Evolutionary conservation across 2,329 filamentous ascomycete genomes (phyloP), one percentile per base, ranked within the genome.

Genomic region (Colletotrichum zoysiae): DNA sequence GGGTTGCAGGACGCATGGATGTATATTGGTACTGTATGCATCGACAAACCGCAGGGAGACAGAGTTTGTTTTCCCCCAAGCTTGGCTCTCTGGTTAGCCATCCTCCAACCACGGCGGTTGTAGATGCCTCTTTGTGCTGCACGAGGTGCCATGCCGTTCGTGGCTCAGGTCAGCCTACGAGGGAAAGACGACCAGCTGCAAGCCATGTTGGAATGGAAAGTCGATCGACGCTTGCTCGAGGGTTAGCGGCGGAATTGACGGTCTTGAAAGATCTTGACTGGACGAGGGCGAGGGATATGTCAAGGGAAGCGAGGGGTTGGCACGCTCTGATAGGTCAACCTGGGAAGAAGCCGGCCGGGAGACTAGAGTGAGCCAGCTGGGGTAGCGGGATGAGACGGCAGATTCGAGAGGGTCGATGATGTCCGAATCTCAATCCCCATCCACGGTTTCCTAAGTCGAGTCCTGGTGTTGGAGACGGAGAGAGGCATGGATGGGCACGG

Each of bases 231-330:
- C 18, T 40, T 57, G 33, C 23, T 40, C 12, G 30, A 23, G 6
- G 11, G 65, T 33, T 72, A 72, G 70, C 70, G 70, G 70, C 70
- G 70, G 70, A 59, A 72, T 72, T 72, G 70, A 69, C 59, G 70
- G 70, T 42, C 46, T 70, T 72, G 70, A 30, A 68, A 12, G 65
- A 50, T 26, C n/a, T 55, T 70, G 65, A 72, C 38, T 72, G 70
- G 70, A n/a, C 18, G 48, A 35, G 12, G 38, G 33, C 18, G n/a
- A 33, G 53, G 35, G 40, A 50, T 60, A 30, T 63, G 69, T 51
- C 59, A 65, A 69, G 59, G 42, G 26, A 35, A 40, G 26, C 30
- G 59, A 71, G 61, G 65, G 69, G 23, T 69, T 69, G 65, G 42
- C 46, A 40, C 33, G n/a, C 12, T 51, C 23, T 69, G 65, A 71